Conservation (phyloP, 371 early-diverging fungal species). For the Blakeslea trispora region DNA sequence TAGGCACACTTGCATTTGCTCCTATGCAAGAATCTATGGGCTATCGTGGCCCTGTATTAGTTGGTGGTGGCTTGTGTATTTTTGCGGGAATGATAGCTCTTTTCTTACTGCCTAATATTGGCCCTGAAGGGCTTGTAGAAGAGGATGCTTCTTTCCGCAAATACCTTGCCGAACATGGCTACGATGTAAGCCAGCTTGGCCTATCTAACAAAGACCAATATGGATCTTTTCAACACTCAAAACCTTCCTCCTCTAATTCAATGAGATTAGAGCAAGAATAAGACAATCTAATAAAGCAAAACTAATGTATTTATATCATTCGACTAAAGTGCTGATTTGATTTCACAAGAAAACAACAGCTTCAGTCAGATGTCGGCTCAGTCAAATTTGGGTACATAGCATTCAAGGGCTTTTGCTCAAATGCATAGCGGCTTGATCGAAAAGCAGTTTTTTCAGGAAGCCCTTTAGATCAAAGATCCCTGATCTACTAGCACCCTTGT, state of each 20-base stretch:
- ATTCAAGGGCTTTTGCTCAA: too few species aligned
- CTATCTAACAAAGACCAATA: background rate
- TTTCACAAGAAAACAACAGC: too few species aligned
- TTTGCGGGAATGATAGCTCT: constrained; percentile 33
- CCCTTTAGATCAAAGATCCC: too few species aligned
- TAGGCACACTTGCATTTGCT: constrained; percentile 44
- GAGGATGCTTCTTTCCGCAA: constrained; percentile 57
- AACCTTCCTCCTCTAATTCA: background rate
- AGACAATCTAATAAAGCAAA: too few species aligned
- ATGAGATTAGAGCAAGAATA: too few species aligned
- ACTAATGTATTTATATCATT: too few species aligned
- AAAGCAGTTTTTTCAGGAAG: too few species aligned
- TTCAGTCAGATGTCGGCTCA: too few species aligned
- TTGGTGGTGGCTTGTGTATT: constrained; percentile 43
- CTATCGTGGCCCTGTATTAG: constrained; percentile 40
- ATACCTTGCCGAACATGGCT: constrained; percentile 55
- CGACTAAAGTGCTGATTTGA: too few species aligned
- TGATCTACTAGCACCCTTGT: too few species aligned
- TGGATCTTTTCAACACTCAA: background rate
- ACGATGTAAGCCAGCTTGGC: constrained; percentile 50
- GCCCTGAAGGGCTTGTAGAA: constrained; percentile 45
- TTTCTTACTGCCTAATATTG: constrained; percentile 37
- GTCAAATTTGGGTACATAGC: too few species aligned
- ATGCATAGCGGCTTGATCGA: too few species aligned
- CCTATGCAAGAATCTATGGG: constrained; percentile 46